Base-by-base conservation (phyloP, 2,329 filamentous ascomycete genomes). In the Dothideomycetidae sp. region DNA sequence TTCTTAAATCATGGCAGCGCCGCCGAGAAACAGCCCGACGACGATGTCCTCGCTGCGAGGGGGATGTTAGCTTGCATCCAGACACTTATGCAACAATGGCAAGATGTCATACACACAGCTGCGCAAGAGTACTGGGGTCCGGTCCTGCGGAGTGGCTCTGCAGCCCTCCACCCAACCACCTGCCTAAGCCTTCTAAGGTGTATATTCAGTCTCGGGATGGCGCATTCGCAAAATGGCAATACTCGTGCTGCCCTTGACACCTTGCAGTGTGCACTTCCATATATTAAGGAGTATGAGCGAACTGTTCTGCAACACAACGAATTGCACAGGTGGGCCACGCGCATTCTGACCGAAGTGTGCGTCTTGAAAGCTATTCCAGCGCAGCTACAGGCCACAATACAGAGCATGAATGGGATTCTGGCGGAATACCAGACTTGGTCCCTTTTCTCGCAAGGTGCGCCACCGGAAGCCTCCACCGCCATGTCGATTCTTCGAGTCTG, bases 41-140 rank as follows among this genome's bases (percentile, higher is more conserved):
- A 73, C 50, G 74, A 78, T 51, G 57, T 63, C 7, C 68, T 88
- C 48, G 84, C 93, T 58, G 86, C 84, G 19, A 77, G 75, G 43
- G 76, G 90, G 36, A 90, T 83, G 56, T 58, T 88, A 31, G 85
- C 78, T 38, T 92, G 85, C 81, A 66, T 93, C 49, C 75, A 92
- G 52, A 93, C 81, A 40, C 62, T 93, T 10, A 81, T 82, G 3
- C 66, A 65, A 41, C 70, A 73, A 31, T 45, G 43, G 41, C 15
- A 34, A 9, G 28, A 37, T n/a, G 32, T 43, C 7, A 10, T 40
- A 3, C 34, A 36, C 3, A 34, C 37, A 3, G 33, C 43, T 9
- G 30, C 32, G 14, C 10, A 30, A 5, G 30, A 43, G 18, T 29
- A 39, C 10, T 43, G 43, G 43, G 15, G 11, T 16, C 10, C 18